These are phyloP conservation scores for Hypocrella siamensis DNA, from an alignment of 2,329 filamentous ascomycete species.

Conservation along the genomic window DNA sequence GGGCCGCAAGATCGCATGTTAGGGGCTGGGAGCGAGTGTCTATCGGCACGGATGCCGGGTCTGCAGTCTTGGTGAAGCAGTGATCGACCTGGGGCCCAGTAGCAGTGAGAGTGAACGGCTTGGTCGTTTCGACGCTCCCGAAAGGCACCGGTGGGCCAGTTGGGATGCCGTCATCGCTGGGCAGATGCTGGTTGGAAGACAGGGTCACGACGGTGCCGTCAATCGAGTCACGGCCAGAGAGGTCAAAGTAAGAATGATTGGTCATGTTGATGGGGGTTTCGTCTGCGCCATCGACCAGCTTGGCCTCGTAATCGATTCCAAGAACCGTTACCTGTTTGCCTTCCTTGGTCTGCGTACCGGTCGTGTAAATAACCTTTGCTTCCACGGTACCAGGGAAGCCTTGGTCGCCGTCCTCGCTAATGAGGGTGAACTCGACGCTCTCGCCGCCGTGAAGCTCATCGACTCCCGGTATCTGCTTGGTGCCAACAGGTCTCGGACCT, in stretches of 20 bases:
- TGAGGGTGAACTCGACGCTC: slow-evolving; percentile 47
- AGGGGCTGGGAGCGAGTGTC: slow-evolving; percentile 52
- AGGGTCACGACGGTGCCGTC: slow-evolving; percentile 52
- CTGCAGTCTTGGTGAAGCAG: slow-evolving; percentile 66
- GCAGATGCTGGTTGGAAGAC: slow-evolving; percentile 48
- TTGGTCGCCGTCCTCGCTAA: slow-evolving; percentile 70
- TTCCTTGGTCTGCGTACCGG: slow-evolving; percentile 47
- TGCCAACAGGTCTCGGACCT: slow-evolving; percentile 49
- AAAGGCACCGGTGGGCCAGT: slow-evolving; percentile 49
- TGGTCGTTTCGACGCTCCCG: slow-evolving; percentile 46
- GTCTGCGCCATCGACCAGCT: slow-evolving; percentile 62
- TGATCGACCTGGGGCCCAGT: slow-evolving; percentile 68
- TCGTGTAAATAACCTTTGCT: slow-evolving; percentile 62
- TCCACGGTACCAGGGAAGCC: slow-evolving; percentile 80
- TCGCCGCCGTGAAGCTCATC: slow-evolving; percentile 43
- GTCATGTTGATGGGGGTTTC: slow-evolving; percentile 89
- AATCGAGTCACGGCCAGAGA: slow-evolving; percentile 34
- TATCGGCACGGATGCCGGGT: slow-evolving; percentile 42
- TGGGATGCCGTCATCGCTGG: slow-evolving; percentile 65
- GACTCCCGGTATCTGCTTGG: slow-evolving; percentile 31
- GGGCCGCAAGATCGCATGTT: slow-evolving; percentile 51
- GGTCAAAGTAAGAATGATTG: slow-evolving; percentile 78
- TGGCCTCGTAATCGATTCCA: slow-evolving; percentile 79
- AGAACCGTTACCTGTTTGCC: slow-evolving; percentile 55
- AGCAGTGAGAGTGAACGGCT: slow-evolving; percentile 56